A percentile compares a stretch with the other conserved stretches of the same genome.
phyloP scores from a whole-genome alignment of 805 yeast genomes.

The Millerago galiae region DNA sequence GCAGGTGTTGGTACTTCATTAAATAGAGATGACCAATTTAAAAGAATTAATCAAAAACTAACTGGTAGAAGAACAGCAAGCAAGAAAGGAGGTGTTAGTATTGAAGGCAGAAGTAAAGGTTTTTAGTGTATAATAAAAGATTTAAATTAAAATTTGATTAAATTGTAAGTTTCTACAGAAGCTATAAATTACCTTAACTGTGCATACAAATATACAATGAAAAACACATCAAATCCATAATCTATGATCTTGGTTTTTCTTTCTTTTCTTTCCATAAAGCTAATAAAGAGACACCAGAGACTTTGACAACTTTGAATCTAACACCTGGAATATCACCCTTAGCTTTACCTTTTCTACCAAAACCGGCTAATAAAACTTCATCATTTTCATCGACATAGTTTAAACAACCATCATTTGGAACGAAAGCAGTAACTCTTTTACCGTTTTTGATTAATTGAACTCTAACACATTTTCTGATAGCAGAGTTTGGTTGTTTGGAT shows the following conservation, averaged over 20 bases:
- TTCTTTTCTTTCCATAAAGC: slow-evolving; percentile 99
- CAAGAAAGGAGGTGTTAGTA: slow-evolving; percentile 69
- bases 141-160: not conserved
- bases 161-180: not conserved
- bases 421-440: slow-evolving; percentile 99
- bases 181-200: slow-evolving; percentile 14
- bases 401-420: slow-evolving; percentile 99
- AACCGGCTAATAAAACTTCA: slow-evolving; percentile 99
- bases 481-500: slow-evolving; percentile 99
- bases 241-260: slow-evolving; percentile 99
- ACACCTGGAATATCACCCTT: slow-evolving; percentile 99
- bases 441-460: slow-evolving; percentile 99
- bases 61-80: slow-evolving; percentile 19
- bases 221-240: slow-evolving; percentile 14
- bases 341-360: slow-evolving; percentile 99
- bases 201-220: slow-evolving; percentile 25
- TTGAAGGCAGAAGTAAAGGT: slow-evolving; percentile 39
- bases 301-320: slow-evolving; percentile 99
- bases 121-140: slow-evolving; percentile 2
- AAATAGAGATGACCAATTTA: slow-evolving; percentile 72
- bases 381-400: slow-evolving; percentile 99
- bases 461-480: slow-evolving; percentile 99
- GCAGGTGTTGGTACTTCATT: slow-evolving; percentile 47
- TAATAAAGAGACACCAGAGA: slow-evolving; percentile 98
- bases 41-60: slow-evolving; percentile 52